Evolutionary conservation across 345 rosid genomes (phyloP).

Genomic region (Adansonia digitata): DNA sequence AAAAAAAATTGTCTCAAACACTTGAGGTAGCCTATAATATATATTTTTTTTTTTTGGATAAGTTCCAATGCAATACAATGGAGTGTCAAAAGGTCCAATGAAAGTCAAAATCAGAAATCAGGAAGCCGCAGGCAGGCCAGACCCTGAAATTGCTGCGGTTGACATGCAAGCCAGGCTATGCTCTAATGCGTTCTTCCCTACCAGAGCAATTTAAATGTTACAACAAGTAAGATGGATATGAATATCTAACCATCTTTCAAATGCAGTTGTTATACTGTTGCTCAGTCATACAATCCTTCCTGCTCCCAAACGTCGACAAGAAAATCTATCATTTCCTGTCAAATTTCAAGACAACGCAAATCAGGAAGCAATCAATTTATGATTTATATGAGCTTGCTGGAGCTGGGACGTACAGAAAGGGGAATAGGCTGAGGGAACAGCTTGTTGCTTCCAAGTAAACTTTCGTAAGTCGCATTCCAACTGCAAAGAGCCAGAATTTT

Average conservation of each 20-base stretch:
- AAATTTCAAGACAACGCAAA: constrained; percentile 1
- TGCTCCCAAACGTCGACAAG: constrained; percentile 91
- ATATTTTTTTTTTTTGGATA: not conserved
- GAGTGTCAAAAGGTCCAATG: not conserved
- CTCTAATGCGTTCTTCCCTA: not conserved
- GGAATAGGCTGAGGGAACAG: constrained; percentile 59
- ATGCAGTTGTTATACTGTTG: constrained; percentile 12
- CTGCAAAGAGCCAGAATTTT: constrained; percentile 35
- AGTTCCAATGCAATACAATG: constrained; percentile 8
- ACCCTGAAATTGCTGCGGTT: constrained; percentile 1
- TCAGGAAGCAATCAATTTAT: not conserved
- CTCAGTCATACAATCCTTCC: constrained; percentile 81
- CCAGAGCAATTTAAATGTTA: not conserved
- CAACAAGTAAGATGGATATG: constrained; percentile 1
- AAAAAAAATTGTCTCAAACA: not conserved
- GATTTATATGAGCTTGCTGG: not conserved
- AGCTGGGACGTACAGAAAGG: constrained; percentile 52
- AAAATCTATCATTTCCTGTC: constrained; percentile 93
- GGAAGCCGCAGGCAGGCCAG: not conserved
- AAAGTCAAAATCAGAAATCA: not conserved
- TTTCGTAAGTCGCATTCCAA: constrained; percentile 66
- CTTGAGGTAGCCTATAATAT: too few relatives aligned
- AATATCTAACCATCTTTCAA: constrained; percentile 22
- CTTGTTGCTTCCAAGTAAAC: constrained; percentile 54
- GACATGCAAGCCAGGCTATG: not conserved